Conservation (phyloP, 2,329 filamentous ascomycete species). For the Neonectria magnoliae region DNA sequence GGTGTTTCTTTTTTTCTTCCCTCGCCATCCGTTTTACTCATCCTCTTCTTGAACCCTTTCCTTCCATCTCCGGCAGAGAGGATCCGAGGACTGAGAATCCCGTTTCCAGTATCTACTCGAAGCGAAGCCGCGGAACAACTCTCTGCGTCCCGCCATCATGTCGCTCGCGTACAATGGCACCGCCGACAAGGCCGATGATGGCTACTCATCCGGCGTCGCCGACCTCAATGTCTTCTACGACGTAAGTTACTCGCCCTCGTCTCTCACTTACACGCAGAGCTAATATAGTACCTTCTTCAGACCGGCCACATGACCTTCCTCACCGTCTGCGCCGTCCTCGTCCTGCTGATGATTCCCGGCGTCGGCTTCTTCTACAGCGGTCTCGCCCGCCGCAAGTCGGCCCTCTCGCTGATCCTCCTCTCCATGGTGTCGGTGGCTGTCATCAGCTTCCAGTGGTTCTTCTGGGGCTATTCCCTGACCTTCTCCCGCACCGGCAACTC, state of each 20-base stretch:
- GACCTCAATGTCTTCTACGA: constrained; percentile 90
- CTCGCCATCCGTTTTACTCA: constrained; percentile 21
- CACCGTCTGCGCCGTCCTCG: constrained; percentile 78
- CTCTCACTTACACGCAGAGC: not conserved
- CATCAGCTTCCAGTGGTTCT: constrained; percentile 92
- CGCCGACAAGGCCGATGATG: constrained; percentile 58
- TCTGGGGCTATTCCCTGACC: constrained; percentile 90
- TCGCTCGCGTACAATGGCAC: constrained; percentile 61
- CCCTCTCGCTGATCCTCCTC: constrained; percentile 85
- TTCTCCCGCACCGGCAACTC: constrained; percentile 83
- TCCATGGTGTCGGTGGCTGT: constrained; percentile 84
- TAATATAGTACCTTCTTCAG: constrained; percentile 51
- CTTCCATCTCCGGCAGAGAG: constrained; percentile 19
- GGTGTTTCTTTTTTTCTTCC: constrained; percentile 14
- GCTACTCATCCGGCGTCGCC: constrained; percentile 62
- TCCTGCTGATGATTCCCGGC: constrained; percentile 92
- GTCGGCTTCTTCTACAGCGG: constrained; percentile 96
- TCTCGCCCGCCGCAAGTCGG: constrained; percentile 87
- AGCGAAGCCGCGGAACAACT: constrained; percentile 21
- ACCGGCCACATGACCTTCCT: constrained; percentile 87
- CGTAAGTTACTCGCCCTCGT: constrained; percentile 54
- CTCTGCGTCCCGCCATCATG: constrained; percentile 38
- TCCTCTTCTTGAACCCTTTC: constrained; percentile 11
- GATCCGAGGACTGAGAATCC: constrained; percentile 17
- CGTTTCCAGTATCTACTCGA: constrained; percentile 2